Conservation (phyloP, 1,284 basidiomycete species). For the Coniferiporia weirii region DNA sequence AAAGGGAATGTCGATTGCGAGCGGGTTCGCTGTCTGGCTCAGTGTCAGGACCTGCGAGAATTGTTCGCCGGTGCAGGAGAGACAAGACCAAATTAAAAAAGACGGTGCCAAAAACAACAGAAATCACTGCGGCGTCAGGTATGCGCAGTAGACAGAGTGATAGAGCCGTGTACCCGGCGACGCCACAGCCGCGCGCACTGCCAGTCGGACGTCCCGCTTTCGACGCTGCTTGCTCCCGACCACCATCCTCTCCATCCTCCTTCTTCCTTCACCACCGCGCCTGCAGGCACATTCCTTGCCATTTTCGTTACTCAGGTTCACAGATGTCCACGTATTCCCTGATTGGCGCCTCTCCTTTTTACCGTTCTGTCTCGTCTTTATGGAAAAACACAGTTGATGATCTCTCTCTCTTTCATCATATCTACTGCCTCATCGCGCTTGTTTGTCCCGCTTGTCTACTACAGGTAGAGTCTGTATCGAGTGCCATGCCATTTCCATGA, state of each 20-base stretch:
- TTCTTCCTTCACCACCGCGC: too few relatives aligned
- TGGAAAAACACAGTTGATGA: neutral
- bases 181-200: neutral
- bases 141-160: neutral
- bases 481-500: conserved; percentile 9
- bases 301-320: neutral
- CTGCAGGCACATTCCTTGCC: neutral
- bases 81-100: neutral
- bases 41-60: conserved; percentile 1
- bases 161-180: neutral
- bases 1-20: neutral
- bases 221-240: neutral
- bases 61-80: neutral
- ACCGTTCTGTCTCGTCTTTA: neutral
- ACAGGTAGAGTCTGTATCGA: neutral
- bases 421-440: neutral
- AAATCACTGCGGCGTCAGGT: conserved; percentile 2
- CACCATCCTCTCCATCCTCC: neutral
- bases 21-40: neutral
- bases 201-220: neutral
- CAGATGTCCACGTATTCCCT: neutral
- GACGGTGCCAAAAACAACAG: neutral
- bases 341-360: conserved; percentile 1
- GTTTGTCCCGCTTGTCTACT: neutral
- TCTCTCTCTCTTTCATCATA: conserved; percentile 2